Conservation (phyloP, 225 moss, liverwort and hornwort species). For the Pseudisothecium myosuroides region DNA sequence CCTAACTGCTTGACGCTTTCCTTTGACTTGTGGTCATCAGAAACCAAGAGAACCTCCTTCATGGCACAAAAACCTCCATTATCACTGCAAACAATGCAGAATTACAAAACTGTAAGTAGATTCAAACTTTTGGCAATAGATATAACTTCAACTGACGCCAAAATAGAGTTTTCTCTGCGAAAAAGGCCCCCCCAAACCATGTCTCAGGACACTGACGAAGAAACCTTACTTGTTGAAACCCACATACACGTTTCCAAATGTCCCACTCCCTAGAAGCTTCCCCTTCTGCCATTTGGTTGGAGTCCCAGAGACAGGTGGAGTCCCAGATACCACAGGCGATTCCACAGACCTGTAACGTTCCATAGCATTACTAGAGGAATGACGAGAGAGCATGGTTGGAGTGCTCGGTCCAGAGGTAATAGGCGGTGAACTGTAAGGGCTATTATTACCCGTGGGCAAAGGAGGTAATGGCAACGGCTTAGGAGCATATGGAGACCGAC, state of each 20-base stretch:
- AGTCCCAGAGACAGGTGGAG: conserved; percentile 6
- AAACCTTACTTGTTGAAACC: conserved; percentile 85
- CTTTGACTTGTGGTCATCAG: conserved; percentile 94
- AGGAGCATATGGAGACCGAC: conserved; percentile 38
- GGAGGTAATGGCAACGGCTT: conserved; percentile 92
- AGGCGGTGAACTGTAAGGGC: conserved; percentile 58
- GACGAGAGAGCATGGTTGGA: conserved; percentile 39
- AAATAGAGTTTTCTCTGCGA: neutral
- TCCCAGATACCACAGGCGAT: neutral
- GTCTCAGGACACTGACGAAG: neutral
- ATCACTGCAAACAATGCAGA: conserved; percentile 48
- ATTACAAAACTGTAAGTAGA: neutral
- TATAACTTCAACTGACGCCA: neutral
- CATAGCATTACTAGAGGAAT: conserved; percentile 20
- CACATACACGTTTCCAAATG: conserved; percentile 95
- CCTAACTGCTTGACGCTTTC: conserved; percentile 98
- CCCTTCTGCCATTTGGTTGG: conserved; percentile 91
- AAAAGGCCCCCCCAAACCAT: neutral
- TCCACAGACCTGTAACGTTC: conserved; percentile 33
- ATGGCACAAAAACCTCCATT: conserved; percentile 91
- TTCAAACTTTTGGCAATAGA: neutral
- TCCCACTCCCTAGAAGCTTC: conserved; percentile 92
- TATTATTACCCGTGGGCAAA: conserved; percentile 25
- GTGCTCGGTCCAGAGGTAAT: conserved; percentile 33
- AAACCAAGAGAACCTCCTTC: conserved; percentile 97